Evolutionary conservation across 805 yeast species (phyloP).

Genomic region (Suhomyces vadensis): DNA sequence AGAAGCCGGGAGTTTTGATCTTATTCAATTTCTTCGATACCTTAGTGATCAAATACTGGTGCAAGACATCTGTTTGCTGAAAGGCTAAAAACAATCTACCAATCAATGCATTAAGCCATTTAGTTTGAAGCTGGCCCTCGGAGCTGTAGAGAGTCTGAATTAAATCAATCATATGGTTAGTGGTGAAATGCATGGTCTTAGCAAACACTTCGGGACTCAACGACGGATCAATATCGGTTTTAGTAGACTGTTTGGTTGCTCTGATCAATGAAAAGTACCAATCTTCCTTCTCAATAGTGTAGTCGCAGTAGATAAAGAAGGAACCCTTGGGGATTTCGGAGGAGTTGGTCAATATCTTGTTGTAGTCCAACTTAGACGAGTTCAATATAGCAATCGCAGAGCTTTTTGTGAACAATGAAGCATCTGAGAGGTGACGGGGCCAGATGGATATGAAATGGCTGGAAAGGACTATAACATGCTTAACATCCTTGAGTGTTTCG

Average conservation of each 20-base stretch:
- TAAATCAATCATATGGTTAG: slow-evolving; percentile 68
- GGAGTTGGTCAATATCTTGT: not conserved
- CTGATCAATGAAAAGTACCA: slow-evolving; percentile 86
- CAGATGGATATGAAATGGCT: slow-evolving; percentile 74
- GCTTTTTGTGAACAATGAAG: slow-evolving; percentile 75
- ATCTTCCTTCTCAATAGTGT: slow-evolving; percentile 84
- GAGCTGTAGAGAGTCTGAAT: slow-evolving; percentile 78
- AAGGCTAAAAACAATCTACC: slow-evolving; percentile 81
- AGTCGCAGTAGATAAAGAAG: slow-evolving; percentile 69
- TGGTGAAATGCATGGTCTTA: slow-evolving; percentile 66
- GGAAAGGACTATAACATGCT: slow-evolving; percentile 76
- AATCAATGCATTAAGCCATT: slow-evolving; percentile 87
- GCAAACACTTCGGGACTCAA: slow-evolving; percentile 63
- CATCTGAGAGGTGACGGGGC: slow-evolving; percentile 79
- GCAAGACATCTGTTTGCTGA: slow-evolving; percentile 69
- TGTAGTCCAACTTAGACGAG: slow-evolving; percentile 5
- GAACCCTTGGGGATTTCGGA: slow-evolving; percentile 37
- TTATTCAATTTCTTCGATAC: slow-evolving; percentile 73
- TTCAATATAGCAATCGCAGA: slow-evolving; percentile 75
- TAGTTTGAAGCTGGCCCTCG: slow-evolving; percentile 77
- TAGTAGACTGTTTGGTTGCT: slow-evolving; percentile 48
- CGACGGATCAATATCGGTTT: slow-evolving; percentile 6
- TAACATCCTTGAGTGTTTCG: slow-evolving; percentile 61
- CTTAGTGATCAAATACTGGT: slow-evolving; percentile 54
- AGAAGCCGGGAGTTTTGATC: slow-evolving; percentile 81